phyloP scores from a whole-genome alignment of 2,329 filamentous ascomycete genomes.

The Helotiales sp. region DNA sequence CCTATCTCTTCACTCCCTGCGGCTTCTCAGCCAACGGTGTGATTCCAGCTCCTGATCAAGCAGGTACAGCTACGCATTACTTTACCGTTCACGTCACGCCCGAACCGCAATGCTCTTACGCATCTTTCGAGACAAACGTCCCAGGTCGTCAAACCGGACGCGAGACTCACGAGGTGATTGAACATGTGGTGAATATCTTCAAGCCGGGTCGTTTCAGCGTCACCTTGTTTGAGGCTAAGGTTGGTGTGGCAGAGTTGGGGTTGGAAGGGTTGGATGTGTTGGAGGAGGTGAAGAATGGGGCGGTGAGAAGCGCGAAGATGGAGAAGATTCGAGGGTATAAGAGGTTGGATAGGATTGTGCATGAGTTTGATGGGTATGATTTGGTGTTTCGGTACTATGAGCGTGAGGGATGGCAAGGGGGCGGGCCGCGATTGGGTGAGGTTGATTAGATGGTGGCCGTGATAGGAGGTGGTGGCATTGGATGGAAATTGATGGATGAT shows the following conservation, averaged over 20 bases:
- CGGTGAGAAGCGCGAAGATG: conserved; percentile 46
- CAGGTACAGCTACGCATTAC: conserved; percentile 66
- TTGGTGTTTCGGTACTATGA: conserved; percentile 97
- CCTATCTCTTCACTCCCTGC: conserved; percentile 94
- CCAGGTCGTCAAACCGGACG: conserved; percentile 85
- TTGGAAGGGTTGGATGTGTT: conserved; percentile 38
- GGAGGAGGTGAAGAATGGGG: conserved; percentile 39
- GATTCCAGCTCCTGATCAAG: conserved; percentile 70
- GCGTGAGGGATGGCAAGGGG: conserved; percentile 68
- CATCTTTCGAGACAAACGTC: conserved; percentile 97
- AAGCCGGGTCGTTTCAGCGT: conserved; percentile 97
- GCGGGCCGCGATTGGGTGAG: conserved; percentile 35
- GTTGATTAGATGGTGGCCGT: conserved; percentile 28
- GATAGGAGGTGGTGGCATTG: not conserved
- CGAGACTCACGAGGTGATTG: conserved; percentile 85
- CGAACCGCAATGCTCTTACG: conserved; percentile 95
- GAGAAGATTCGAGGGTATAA: conserved; percentile 85
- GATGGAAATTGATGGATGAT: not conserved
- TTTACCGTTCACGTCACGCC: conserved; percentile 99
- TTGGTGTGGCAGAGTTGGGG: conserved; percentile 35
- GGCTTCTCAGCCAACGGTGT: conserved; percentile 98
- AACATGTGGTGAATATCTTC: conserved; percentile 95
- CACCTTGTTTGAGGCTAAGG: conserved; percentile 91
- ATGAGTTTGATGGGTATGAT: conserved; percentile 96
- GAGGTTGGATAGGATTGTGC: conserved; percentile 90